Evolutionary conservation across 1,139 yeast species (phyloP).

Genomic region (Yamadazyma atlantica): DNA sequence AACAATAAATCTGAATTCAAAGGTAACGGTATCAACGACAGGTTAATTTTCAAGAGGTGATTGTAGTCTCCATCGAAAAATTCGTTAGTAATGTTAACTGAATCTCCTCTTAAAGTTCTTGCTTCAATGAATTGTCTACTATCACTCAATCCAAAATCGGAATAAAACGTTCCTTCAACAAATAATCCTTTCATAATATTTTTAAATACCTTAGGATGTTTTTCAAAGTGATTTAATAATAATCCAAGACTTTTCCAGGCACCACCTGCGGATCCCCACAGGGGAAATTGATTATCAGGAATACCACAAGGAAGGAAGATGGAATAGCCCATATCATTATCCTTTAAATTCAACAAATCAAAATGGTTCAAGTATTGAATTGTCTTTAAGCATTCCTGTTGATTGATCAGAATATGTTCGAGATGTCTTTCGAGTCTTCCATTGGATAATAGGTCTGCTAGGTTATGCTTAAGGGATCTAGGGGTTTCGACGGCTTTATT

Average conservation of each 20-base stretch:
- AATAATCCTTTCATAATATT: slow-evolving; percentile 58
- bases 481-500: slow-evolving; percentile 53
- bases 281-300: slow-evolving; percentile 4
- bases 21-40: slow-evolving; percentile 28
- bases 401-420: slow-evolving; percentile 34
- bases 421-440: slow-evolving; percentile 32
- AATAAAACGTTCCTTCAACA: slow-evolving; percentile 63
- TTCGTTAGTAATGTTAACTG: slow-evolving; percentile 21
- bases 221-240: slow-evolving; percentile 56
- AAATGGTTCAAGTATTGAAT: slow-evolving; percentile 31
- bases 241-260: slow-evolving; percentile 72
- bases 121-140: slow-evolving; percentile 21
- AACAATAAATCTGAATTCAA: slow-evolving; percentile 69
- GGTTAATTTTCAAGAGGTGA: slow-evolving; percentile 28
- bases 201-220: slow-evolving; percentile 51
- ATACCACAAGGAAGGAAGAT: slow-evolving; percentile 73
- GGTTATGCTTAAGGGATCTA: slow-evolving; percentile 31
- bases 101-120: slow-evolving; percentile 40
- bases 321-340: slow-evolving; percentile 65
- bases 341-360: slow-evolving; percentile 40
- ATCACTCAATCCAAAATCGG: slow-evolving; percentile 49
- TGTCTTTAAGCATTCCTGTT: slow-evolving; percentile 36
- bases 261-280: slow-evolving; percentile 7
- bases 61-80: slow-evolving; percentile 25
- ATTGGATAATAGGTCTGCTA: slow-evolving; percentile 39